Base-by-base conservation (phyloP, 2,329 filamentous ascomycete species). In the Ophiostoma sp. region DNA sequence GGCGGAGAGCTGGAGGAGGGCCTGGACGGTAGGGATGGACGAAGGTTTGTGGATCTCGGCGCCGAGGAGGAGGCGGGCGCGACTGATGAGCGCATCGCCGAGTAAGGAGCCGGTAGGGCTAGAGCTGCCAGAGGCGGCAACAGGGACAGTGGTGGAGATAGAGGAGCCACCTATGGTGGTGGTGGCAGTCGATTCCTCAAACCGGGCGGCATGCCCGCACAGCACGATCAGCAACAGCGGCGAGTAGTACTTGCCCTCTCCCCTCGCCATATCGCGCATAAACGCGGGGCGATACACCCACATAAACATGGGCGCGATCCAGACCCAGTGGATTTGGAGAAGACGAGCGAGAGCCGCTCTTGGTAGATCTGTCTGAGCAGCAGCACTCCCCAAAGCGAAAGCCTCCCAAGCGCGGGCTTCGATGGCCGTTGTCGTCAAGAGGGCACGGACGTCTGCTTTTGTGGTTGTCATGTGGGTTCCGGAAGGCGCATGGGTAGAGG, bases 221-320 rank as follows among this genome's bases (percentile, higher is more conserved):
- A 80, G 75, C n/a, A 78, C 76, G 7, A 75, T 77, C 17, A 80
- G 73, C n/a, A 80, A 76, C 57, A 79, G 77, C 17, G 75, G 74
- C 39, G 78, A 80, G 69, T 79, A 80, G 74, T 78, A 80, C 7
- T 74, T 75, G 33, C 55, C 57, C 22, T 78, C 78, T n/a, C 76
- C 76, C 12, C 75, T 75, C 15, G 78, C 76, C 78, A 80, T 80
- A 72, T 80, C 78, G 19, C 78, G 75, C 57, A 78, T 78, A 70
- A 79, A 80, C 2, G 78, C 78, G 1, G 78, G 78, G 7, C 78
- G 75, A 71, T 80, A 79, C 17, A 80, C 77, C 75, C 78, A 79
- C 72, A 78, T 79, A 72, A 79, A 80, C 75, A 78, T 78, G 25
- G 78, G 78, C 39, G 75, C 69, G n/a, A 78, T 74, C 77, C 77